Conservation (phyloP, 257 asterid genomes). For the Jasminum sambac region DNA sequence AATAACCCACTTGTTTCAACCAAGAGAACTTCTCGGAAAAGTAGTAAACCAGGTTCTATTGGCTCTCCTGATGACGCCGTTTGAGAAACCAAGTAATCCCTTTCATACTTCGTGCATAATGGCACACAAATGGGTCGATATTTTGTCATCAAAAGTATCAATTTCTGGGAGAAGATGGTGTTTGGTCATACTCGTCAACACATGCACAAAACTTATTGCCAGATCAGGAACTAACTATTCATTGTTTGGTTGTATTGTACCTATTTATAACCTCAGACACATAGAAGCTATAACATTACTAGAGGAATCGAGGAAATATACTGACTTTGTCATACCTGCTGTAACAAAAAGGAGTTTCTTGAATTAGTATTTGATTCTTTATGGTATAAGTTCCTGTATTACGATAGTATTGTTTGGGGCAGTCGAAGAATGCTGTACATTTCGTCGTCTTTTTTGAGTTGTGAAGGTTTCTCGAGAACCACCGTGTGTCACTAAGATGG, state of each 20-base stretch:
- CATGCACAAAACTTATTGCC: background rate
- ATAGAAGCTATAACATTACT: background rate
- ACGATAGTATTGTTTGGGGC: background rate
- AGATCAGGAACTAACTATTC: background rate
- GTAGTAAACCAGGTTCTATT: slow-evolving; percentile 38
- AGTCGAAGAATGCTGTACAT: background rate
- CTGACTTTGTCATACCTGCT: background rate
- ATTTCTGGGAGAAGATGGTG: background rate
- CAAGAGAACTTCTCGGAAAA: slow-evolving; percentile 49
- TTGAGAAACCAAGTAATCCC: background rate
- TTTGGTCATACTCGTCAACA: background rate
- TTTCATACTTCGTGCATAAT: background rate
- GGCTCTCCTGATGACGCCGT: slow-evolving; percentile 32
- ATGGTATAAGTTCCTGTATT: background rate
- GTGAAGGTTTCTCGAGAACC: background rate
- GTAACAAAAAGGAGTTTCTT: background rate
- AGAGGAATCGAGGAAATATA: background rate
- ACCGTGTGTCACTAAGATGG: background rate
- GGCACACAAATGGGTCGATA: background rate
- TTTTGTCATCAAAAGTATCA: background rate
- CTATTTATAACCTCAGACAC: background rate
- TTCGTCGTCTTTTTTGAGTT: background rate
- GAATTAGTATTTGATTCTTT: background rate
- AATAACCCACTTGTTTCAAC: slow-evolving; percentile 57
- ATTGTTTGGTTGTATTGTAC: background rate